A percentile compares a stretch with the other conserved stretches of the same genome.
Conservation (phyloP, 1,284 basidiomycete genomes). For the Rhodotorula sp. region DNA sequence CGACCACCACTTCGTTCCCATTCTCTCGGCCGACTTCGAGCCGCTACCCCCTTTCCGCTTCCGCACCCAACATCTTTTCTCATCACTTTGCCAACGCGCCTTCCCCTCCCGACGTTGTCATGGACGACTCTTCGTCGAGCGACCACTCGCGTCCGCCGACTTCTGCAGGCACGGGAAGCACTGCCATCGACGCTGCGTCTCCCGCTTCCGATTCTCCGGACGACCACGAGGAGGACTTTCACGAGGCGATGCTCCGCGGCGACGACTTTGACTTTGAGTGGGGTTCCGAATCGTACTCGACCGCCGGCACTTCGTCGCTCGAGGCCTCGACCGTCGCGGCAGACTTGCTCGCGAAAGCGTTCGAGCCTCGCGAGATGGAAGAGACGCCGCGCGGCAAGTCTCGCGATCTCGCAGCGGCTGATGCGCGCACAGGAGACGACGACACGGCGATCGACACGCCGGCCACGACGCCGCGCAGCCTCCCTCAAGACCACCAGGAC, state of each 20-base stretch:
- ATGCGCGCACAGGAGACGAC: background rate
- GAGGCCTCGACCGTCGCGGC: slow-evolving; percentile 5
- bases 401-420: background rate
- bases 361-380: background rate
- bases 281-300: slow-evolving; percentile 37
- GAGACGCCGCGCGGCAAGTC: background rate
- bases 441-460: slow-evolving; percentile 30
- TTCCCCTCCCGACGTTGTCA: slow-evolving; percentile 26
- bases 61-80: slow-evolving; percentile 38
- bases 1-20: slow-evolving; percentile 11
- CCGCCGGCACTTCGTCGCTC: slow-evolving; percentile 19
- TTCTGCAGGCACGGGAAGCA: background rate
- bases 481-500: slow-evolving; percentile 15
- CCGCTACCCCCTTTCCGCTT: slow-evolving; percentile 25
- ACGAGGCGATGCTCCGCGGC: slow-evolving; percentile 40
- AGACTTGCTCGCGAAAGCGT: slow-evolving; percentile 3
- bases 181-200: background rate
- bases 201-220: slow-evolving; percentile 16
- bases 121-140: slow-evolving; percentile 27
- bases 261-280: slow-evolving; percentile 42
- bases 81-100: slow-evolving; percentile 28
- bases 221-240: slow-evolving; percentile 37
- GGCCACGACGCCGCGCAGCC: slow-evolving; percentile 39
- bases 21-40: slow-evolving; percentile 6
- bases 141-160: background rate